Conservation (phyloP, 495 filamentous ascomycete genomes). For the Podospora pseudopauciseta region DNA sequence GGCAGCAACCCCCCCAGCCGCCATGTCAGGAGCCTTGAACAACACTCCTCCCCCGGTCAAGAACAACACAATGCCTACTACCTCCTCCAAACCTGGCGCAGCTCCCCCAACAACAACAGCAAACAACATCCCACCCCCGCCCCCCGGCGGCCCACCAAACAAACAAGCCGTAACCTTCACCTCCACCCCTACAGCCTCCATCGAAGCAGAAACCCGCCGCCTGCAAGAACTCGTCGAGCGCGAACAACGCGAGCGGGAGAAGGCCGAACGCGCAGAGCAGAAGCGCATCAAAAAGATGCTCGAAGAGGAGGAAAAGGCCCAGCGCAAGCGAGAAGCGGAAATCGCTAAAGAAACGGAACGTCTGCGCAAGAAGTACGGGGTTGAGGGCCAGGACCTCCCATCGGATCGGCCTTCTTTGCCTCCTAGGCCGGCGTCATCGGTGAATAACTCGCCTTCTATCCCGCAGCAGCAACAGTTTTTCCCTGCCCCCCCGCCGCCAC, state of each 20-base stretch:
- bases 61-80: neutral
- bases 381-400: slow-evolving; percentile 42
- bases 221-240: slow-evolving; percentile 52
- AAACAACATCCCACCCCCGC: slow-evolving; percentile 32
- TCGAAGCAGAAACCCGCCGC: slow-evolving; percentile 62
- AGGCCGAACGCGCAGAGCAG: slow-evolving; percentile 57
- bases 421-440: slow-evolving; percentile 15
- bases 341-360: slow-evolving; percentile 83
- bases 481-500: slow-evolving; percentile 11
- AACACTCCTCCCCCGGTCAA: slow-evolving; percentile 11
- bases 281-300: slow-evolving; percentile 71
- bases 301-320: slow-evolving; percentile 70
- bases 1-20: slow-evolving; percentile 8
- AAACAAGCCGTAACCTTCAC: slow-evolving; percentile 27
- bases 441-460: neutral
- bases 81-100: slow-evolving; percentile 6
- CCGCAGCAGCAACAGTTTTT: neutral
- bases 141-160: neutral
- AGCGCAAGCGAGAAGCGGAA: slow-evolving; percentile 62
- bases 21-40: slow-evolving; percentile 34
- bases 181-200: slow-evolving; percentile 53
- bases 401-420: slow-evolving; percentile 24
- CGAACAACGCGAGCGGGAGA: slow-evolving; percentile 53
- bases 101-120: slow-evolving; percentile 19
- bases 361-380: slow-evolving; percentile 68